Evolutionary conservation across 129 eudicot species (phyloP).

Genomic region (Lactuca saligna): DNA sequence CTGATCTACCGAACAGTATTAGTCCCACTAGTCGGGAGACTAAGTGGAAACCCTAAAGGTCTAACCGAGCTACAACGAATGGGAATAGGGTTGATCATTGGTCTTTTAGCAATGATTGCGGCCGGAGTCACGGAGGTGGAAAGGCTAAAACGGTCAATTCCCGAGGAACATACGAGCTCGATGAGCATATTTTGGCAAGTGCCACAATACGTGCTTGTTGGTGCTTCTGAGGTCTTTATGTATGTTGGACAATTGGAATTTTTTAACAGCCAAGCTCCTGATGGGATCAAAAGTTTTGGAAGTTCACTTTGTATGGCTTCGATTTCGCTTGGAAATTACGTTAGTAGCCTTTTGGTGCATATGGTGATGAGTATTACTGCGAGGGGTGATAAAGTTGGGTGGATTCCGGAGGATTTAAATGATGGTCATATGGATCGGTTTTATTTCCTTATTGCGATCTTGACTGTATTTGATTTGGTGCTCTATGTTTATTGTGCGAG

Average conservation of each 20-base stretch:
- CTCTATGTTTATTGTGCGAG: constrained; percentile 56
- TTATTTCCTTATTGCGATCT: constrained; percentile 59
- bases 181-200: constrained; percentile 80
- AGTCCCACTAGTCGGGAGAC: constrained; percentile 51
- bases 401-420: constrained; percentile 70
- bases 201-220: constrained; percentile 77
- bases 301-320: constrained; percentile 90
- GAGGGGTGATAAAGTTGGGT: constrained; percentile 40
- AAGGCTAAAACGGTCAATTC: constrained; percentile 42
- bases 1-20: constrained; percentile 53
- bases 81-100: constrained; percentile 77
- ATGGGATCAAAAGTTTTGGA: constrained; percentile 87
- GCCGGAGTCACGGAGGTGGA: constrained; percentile 67
- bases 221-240: constrained; percentile 90
- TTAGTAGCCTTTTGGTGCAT: constrained; percentile 62
- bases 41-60: constrained; percentile 66
- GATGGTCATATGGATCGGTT: constrained; percentile 75
- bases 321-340: constrained; percentile 73
- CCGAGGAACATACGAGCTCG: constrained; percentile 29
- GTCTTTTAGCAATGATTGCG: constrained; percentile 66
- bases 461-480: constrained; percentile 57
- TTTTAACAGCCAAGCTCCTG: constrained; percentile 83
- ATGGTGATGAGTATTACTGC: constrained; percentile 66
- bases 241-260: constrained; percentile 81
- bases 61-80: constrained; percentile 77